Conservation (phyloP, 2,329 filamentous ascomycete genomes). For the Capronia coronata region DNA sequence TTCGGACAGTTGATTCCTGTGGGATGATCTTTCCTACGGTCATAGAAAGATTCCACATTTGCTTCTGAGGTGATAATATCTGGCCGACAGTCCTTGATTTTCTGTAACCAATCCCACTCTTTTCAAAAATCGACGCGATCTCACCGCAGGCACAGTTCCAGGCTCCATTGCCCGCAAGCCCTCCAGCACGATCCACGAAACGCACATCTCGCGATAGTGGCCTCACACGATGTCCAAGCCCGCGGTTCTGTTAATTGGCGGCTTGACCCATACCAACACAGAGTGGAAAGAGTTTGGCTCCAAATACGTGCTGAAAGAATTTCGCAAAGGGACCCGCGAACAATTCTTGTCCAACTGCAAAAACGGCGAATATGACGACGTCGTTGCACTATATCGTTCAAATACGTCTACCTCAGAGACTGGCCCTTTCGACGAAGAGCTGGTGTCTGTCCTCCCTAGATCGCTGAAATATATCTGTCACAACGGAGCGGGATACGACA, state of each 20-base stretch:
- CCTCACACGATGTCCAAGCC: constrained; percentile 25
- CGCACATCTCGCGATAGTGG: not conserved
- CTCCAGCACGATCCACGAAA: not conserved
- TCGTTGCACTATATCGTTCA: constrained; percentile 53
- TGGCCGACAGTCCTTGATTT: no score
- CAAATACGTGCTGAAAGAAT: constrained; percentile 45
- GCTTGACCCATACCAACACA: constrained; percentile 38
- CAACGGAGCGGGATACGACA: constrained; percentile 56
- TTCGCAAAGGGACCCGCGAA: constrained; percentile 46
- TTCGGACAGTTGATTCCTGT: no score
- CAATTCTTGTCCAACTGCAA: constrained; percentile 52
- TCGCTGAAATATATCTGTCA: constrained; percentile 48
- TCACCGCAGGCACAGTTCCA: no score
- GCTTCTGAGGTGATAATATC: no score
- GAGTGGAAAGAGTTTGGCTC: constrained; percentile 41
- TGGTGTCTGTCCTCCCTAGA: constrained; percentile 41
- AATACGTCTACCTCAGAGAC: constrained; percentile 50
- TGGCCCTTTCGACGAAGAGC: constrained; percentile 45
- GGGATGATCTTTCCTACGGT: no score
- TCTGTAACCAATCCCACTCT: no score
- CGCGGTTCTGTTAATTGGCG: constrained; percentile 41
- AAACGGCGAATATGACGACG: constrained; percentile 49
- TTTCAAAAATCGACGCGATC: no score
- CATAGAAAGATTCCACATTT: no score
- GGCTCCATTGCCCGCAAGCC: no score